These are phyloP conservation scores for Forsythia suspensa DNA, from an alignment of 257 asterid species.

Conservation along the genomic window DNA sequence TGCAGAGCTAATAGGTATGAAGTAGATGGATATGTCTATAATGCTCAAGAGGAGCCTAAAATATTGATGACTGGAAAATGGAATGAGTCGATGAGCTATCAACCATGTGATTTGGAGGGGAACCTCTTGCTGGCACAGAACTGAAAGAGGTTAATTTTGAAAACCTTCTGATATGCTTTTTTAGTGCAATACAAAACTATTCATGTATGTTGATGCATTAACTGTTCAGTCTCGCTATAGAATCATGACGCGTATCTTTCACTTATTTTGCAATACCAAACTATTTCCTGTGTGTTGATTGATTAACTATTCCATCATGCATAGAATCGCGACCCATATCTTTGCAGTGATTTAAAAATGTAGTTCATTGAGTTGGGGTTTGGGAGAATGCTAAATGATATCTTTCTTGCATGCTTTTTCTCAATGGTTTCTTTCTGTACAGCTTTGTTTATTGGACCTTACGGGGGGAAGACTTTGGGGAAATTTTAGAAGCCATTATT, in stretches of 20 bases:
- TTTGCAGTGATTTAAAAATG: background rate
- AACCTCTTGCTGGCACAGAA: constrained; percentile 52
- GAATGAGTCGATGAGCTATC: constrained; percentile 56
- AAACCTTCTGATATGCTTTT: background rate
- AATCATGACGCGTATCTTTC: background rate
- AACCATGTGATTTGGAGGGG: constrained; percentile 69
- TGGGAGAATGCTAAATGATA: background rate
- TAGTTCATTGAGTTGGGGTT: background rate
- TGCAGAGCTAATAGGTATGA: constrained; percentile 66
- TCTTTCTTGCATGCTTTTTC: background rate
- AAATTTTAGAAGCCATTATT: background rate
- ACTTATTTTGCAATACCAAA: background rate
- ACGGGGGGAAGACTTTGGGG: background rate
- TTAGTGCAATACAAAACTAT: too few species aligned
- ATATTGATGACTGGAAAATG: constrained; percentile 68
- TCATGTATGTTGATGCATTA: background rate
- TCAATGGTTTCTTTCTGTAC: background rate
- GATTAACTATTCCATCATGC: background rate
- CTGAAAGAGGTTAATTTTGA: constrained; percentile 51
- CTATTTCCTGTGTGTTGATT: background rate
- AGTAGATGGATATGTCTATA: constrained; percentile 66
- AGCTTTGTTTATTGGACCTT: background rate
- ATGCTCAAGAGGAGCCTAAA: constrained; percentile 61
- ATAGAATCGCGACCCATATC: background rate
- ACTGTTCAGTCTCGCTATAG: too few species aligned